Evolutionary conservation across 371 early-diverging fungal genomes (phyloP).

Genomic region (Syncephalastrum sp.): DNA sequence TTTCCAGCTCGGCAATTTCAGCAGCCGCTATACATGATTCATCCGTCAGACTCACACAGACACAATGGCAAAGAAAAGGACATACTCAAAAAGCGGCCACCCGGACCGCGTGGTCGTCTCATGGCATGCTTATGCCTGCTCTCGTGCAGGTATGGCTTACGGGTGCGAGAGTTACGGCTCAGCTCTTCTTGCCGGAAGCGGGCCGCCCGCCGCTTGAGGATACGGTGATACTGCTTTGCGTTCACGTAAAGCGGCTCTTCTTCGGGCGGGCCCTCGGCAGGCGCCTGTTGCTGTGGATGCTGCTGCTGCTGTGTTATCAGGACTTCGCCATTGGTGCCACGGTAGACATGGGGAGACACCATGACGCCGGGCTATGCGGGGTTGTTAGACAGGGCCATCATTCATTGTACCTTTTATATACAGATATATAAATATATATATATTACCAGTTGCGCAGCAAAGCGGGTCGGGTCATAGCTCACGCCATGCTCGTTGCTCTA

Average conservation of each 20-base stretch:
- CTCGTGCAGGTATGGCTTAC: constrained; percentile 91
- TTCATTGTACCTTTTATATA: too few species aligned
- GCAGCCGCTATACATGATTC: constrained; percentile 37
- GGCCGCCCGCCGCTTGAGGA: constrained; percentile 81
- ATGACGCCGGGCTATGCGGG: too few species aligned
- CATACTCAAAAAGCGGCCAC: constrained; percentile 77
- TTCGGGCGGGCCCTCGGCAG: constrained; percentile 37
- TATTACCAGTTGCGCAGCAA: too few species aligned
- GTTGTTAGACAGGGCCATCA: too few species aligned
- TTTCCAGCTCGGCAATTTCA: constrained; percentile 58
- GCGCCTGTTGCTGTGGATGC: constrained; percentile 11
- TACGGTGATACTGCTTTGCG: constrained; percentile 92
- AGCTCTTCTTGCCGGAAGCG: constrained; percentile 64
- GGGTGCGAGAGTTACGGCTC: constrained; percentile 50
- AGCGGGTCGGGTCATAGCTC: too few species aligned
- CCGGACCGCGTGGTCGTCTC: constrained; percentile 91
- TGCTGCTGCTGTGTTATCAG: not conserved
- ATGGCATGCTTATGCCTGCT: constrained; percentile 96
- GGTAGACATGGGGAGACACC: constrained; percentile 5
- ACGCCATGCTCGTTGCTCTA: too few species aligned
- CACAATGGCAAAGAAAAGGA: constrained; percentile 2
- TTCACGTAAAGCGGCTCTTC: constrained; percentile 85
- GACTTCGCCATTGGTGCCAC: constrained; percentile 23
- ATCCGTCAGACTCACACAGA: not conserved
- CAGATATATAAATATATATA: too few species aligned